A percentile compares a stretch with the other conserved stretches of the same genome.
These are phyloP conservation scores for Annulohypoxylon moriforme DNA, from an alignment of 495 filamentous ascomycete genomes.

Conservation along the genomic window DNA sequence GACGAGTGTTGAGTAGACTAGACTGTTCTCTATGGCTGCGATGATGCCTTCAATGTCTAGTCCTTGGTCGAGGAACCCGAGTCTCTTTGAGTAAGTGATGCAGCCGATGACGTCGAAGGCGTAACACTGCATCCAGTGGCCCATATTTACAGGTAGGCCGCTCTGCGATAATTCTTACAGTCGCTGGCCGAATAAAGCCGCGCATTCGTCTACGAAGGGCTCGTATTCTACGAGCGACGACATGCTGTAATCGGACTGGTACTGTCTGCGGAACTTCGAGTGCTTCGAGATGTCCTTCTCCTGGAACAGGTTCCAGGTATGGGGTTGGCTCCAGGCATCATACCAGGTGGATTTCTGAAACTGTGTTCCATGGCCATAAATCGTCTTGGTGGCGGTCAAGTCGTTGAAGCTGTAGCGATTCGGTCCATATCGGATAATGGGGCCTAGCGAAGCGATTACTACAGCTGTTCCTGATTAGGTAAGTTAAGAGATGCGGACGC, in stretches of 20 bases:
- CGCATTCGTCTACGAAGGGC: slow-evolving; percentile 2
- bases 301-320: neutral
- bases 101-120: neutral
- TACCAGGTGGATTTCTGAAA: neutral
- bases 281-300: neutral
- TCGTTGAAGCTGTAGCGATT: slow-evolving; percentile 7
- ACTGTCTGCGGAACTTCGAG: neutral
- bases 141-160: neutral
- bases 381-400: neutral
- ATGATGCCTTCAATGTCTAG: neutral
- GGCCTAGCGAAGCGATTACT: neutral
- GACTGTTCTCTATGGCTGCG: neutral
- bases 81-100: neutral
- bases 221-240: slow-evolving; percentile 3
- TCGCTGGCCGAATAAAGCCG: neutral
- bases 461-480: neutral
- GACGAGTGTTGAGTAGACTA: neutral
- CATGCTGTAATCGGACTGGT: neutral
- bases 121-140: slow-evolving; percentile 2
- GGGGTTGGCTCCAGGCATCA: neutral
- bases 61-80: neutral
- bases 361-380: neutral
- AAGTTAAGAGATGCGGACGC: neutral
- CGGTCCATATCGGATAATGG: neutral
- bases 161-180: neutral